Evolutionary conservation across 164 flowering plant genomes (phyloP).

Genomic region (Magnolia sinica): DNA sequence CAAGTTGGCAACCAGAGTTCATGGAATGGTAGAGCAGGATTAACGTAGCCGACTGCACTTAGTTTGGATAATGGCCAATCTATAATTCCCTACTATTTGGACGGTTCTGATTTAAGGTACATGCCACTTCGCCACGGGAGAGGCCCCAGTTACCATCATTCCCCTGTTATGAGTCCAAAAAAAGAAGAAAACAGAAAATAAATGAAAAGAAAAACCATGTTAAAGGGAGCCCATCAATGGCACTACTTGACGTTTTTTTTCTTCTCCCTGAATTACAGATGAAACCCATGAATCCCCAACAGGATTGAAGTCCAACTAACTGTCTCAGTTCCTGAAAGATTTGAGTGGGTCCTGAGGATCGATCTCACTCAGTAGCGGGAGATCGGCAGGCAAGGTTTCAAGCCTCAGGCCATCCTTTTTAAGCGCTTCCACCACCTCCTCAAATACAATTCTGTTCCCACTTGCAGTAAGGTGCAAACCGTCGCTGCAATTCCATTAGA

Average conservation of each 20-base stretch:
- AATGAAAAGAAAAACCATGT: no score
- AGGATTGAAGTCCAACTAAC: neutral
- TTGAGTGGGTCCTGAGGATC: slow-evolving; percentile 65
- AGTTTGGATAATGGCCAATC: no score
- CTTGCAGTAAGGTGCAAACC: slow-evolving; percentile 62
- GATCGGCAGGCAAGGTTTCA: slow-evolving; percentile 54
- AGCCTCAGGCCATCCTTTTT: slow-evolving; percentile 33
- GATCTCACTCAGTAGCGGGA: slow-evolving; percentile 52
- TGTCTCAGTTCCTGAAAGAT: slow-evolving; percentile 34
- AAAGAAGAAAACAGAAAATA: no score
- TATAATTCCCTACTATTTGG: no score
- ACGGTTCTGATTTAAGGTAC: no score
- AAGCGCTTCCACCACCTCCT: slow-evolving; percentile 51
- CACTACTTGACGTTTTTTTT: neutral
- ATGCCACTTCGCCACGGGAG: no score
- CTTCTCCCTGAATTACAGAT: neutral
- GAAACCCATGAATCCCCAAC: neutral
- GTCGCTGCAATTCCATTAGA: slow-evolving; percentile 44
- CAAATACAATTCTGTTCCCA: slow-evolving; percentile 64
- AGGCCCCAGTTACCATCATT: no score
- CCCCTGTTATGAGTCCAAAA: no score
- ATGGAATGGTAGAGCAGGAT: no score
- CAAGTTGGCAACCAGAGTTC: no score
- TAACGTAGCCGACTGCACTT: no score
- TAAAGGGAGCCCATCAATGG: neutral